Base-by-base conservation (phyloP, 176 grass and related monocot species). In the Lolium rigidum region DNA sequence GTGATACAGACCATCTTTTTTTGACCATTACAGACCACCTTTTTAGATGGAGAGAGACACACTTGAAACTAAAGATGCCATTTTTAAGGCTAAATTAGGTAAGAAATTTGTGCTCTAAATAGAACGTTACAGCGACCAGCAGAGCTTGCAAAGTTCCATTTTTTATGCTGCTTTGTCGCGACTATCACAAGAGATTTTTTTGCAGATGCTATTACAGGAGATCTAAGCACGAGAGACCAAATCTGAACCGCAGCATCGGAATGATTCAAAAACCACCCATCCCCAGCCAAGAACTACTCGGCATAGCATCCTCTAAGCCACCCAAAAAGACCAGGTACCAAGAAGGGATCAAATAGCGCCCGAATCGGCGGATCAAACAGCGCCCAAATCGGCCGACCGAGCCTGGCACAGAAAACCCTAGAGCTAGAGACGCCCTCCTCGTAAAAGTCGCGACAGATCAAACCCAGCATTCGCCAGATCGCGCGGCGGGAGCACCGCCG, bases 391-490 rank as follows among this genome's bases (percentile, higher is more conserved):
- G 1, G 1, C 31, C 31, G 31, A 31, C 31, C 31, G 31, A 35
- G 31, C 31, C 31, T 35, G 31, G 31, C 31, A 35, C 31, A 35
- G 31, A 35, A 35, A 85, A 84, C 66, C 86, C 91, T 86, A 86
- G 86, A 47, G 43, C 91, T 86, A 86, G 86, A 47, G 43, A 31
- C 55, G 48, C 47, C 70, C 5, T 43, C 49, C 4, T 55, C 0
- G 2, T 18, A 41, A 41, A 41, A 41, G 16, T 69, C 43, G 41
- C n/a, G 14, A 39, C 75, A 87, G 80, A 90, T 90, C 54, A 77
- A 69, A 28, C 38, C 62, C 10, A 43, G 43, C 85, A 66, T 35
- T 70, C 81, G 21, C 75, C 71, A 88, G 90, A 85, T 86, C 80
- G 14, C 7, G 7, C 39, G 11, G 17, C 1, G 1, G 65, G 76